phyloP scores from a whole-genome alignment of 73 alveolate species.

The Uronychia binucleata region DNA sequence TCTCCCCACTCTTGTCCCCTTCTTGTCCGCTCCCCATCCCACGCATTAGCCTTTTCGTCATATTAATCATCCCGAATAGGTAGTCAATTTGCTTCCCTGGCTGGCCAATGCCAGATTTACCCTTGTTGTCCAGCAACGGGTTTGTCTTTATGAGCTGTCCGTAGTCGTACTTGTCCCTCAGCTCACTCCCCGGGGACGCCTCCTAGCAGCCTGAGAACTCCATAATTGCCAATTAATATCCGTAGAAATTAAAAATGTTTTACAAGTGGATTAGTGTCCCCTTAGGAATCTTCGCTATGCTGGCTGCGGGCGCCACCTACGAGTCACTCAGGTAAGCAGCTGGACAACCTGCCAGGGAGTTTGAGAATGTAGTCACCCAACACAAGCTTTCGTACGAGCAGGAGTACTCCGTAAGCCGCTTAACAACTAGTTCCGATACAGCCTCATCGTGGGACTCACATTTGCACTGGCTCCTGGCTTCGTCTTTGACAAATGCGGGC shows the following conservation, averaged over 20 bases:
- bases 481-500: not conserved
- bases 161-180: not conserved
- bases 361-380: not conserved
- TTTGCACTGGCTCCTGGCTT: not conserved
- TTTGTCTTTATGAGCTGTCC: not conserved
- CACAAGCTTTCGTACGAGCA: not conserved
- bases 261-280: constrained; percentile 2
- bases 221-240: not conserved
- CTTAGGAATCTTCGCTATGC: not conserved
- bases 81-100: too few species aligned
- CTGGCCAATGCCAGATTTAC: too few species aligned
- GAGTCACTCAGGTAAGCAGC: not conserved
- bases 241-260: not conserved
- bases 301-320: not conserved
- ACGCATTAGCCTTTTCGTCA: too few species aligned
- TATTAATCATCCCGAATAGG: too few species aligned
- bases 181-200: not conserved
- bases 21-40: too few species aligned
- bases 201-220: not conserved
- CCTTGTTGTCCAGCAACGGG: not conserved
- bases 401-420: not conserved
- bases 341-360: not conserved
- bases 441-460: not conserved
- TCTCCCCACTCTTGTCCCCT: too few species aligned
- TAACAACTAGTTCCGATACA: not conserved